These are phyloP conservation scores for Pulveroboletus sp. DNA, from an alignment of 768 basidiomycete genomes.

Conservation along the genomic window DNA sequence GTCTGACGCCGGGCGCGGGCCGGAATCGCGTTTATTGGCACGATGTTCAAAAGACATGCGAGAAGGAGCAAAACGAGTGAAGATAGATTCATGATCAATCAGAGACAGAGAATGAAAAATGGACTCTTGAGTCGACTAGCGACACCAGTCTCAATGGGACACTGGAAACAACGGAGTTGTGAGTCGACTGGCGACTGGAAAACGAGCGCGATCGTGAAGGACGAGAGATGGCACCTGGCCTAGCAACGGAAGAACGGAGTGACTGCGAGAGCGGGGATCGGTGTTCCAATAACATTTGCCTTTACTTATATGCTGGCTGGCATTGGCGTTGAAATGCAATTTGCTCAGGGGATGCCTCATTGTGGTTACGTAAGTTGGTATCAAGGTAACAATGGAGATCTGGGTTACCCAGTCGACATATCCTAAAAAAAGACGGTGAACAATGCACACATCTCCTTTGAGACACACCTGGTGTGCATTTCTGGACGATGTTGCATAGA, in stretches of 20 bases:
- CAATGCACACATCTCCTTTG: conserved; percentile 3
- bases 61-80: conserved; percentile 49
- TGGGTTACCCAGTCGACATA: conserved; percentile 23
- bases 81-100: conserved; percentile 48
- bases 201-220: conserved; percentile 6
- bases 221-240: conserved; percentile 23
- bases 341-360: background rate
- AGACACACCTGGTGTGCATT: conserved; percentile 2
- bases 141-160: background rate
- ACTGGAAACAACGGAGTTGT: background rate
- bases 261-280: background rate
- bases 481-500: conserved; percentile 11
- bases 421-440: background rate
- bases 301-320: conserved; percentile 11
- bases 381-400: conserved; percentile 2
- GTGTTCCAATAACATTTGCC: background rate
- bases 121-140: conserved; percentile 12
- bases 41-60: conserved; percentile 45
- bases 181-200: conserved; percentile 18
- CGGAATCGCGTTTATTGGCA: conserved; percentile 32
- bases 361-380: conserved; percentile 15
- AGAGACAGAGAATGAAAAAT: background rate
- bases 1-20: conserved; percentile 9
- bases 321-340: background rate
- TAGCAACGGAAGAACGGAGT: background rate